phyloP scores from a whole-genome alignment of 1,284 basidiomycete species.

The Rhodofomes roseus region DNA sequence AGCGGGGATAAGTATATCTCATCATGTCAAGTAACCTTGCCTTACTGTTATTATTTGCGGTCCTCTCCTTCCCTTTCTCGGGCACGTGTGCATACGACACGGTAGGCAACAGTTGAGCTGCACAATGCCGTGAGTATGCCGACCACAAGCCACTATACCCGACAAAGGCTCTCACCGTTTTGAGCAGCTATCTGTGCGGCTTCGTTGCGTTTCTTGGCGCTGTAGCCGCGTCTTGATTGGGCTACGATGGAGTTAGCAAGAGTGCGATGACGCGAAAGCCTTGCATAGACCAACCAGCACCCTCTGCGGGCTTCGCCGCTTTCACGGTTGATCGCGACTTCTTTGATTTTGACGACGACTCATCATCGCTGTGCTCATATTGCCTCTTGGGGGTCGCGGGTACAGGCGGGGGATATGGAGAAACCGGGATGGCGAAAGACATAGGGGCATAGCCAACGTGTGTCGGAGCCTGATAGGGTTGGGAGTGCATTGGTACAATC shows the following conservation, averaged over 20 bases:
- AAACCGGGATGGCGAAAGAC: constrained; percentile 16
- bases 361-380: constrained; percentile 34
- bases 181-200: constrained; percentile 44
- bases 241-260: constrained; percentile 26
- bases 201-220: constrained; percentile 64
- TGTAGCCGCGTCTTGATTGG: constrained; percentile 59
- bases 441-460: constrained; percentile 18
- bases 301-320: constrained; percentile 27
- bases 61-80: constrained; percentile 44
- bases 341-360: constrained; percentile 35
- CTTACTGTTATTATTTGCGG: constrained; percentile 33
- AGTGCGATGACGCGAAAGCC: constrained; percentile 4
- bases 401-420: constrained; percentile 19
- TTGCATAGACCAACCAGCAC: constrained; percentile 26
- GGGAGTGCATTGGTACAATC: constrained; percentile 15
- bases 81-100: constrained; percentile 38
- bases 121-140: constrained; percentile 16
- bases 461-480: constrained; percentile 18
- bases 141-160: not conserved
- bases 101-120: constrained; percentile 46
- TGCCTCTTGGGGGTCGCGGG: constrained; percentile 35
- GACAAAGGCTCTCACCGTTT: constrained; percentile 38
- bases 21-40: constrained; percentile 11
- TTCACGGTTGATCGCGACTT: constrained; percentile 33
- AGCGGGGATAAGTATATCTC: constrained; percentile 1